phyloP scores from a whole-genome alignment of 352 stramenopile genomes.

The Globisporangium alternatum region DNA sequence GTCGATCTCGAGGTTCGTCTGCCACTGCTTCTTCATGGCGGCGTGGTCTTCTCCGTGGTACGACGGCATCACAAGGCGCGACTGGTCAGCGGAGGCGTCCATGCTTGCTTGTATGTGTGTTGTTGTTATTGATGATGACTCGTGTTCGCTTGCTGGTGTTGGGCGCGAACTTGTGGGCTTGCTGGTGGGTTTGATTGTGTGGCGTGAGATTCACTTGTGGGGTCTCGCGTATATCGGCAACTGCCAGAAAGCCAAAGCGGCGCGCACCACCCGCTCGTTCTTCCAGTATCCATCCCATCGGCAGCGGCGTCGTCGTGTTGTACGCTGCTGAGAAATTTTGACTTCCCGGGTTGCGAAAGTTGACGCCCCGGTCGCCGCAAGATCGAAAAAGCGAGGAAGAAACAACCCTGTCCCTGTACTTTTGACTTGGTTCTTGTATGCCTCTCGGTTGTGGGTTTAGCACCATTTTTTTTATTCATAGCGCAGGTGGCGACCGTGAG shows the following conservation, averaged over 20 bases:
- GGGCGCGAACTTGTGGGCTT: not conserved
- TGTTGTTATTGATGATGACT: not conserved
- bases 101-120: slow-evolving; percentile 17
- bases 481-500: too few relatives aligned
- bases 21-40: slow-evolving; percentile 57
- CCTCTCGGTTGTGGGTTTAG: not conserved
- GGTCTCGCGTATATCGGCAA: slow-evolving; percentile 26
- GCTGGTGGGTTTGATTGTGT: not conserved
- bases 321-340: not conserved
- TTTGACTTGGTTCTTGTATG: not conserved
- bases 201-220: not conserved
- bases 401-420: slow-evolving; percentile 8
- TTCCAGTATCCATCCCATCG: not conserved
- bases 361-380: too few relatives aligned
- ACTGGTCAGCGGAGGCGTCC: slow-evolving; percentile 28
- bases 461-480: not conserved
- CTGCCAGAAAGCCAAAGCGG: slow-evolving; percentile 10
- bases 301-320: not conserved
- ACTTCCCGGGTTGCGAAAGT: not conserved
- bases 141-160: slow-evolving; percentile 1
- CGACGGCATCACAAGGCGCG: slow-evolving; percentile 18
- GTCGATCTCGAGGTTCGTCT: slow-evolving; percentile 66
- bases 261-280: slow-evolving; percentile 10
- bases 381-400: slow-evolving; percentile 6
- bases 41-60: slow-evolving; percentile 33